These are phyloP conservation scores for Sodiomyces alkalinus DNA, from an alignment of 2,329 filamentous ascomycete genomes.

Conservation along the genomic window DNA sequence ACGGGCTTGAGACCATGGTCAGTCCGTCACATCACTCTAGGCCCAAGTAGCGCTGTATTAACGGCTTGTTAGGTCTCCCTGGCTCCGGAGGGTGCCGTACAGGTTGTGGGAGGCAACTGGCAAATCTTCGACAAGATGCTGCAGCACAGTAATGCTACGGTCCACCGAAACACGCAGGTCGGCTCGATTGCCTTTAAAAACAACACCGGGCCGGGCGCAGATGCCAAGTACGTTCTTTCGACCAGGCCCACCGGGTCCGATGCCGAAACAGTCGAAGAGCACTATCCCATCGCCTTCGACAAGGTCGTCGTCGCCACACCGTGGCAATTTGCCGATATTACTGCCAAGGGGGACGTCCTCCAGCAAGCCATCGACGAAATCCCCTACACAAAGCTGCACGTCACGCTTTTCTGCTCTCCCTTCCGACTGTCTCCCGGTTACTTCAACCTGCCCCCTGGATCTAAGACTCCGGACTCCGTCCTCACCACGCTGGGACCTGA, in stretches of 20 bases:
- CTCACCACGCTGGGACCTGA: slow-evolving; percentile 63
- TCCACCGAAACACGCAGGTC: slow-evolving; percentile 55
- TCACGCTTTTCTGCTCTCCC: slow-evolving; percentile 75
- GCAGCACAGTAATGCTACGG: slow-evolving; percentile 40
- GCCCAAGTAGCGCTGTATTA: neutral
- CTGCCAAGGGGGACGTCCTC: slow-evolving; percentile 47
- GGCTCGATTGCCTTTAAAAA: slow-evolving; percentile 37
- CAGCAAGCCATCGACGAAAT: slow-evolving; percentile 58
- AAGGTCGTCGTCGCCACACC: slow-evolving; percentile 72
- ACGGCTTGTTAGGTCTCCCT: slow-evolving; percentile 48
- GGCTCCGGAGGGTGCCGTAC: slow-evolving; percentile 70
- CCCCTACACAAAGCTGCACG: slow-evolving; percentile 76
- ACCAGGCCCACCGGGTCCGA: slow-evolving; percentile 14
- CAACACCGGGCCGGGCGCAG: slow-evolving; percentile 20
- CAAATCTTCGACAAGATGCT: slow-evolving; percentile 81
- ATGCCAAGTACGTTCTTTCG: slow-evolving; percentile 31
- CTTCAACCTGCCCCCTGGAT: slow-evolving; percentile 50
- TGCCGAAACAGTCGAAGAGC: slow-evolving; percentile 13
- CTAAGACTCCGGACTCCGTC: slow-evolving; percentile 53
- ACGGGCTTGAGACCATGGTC: slow-evolving; percentile 77
- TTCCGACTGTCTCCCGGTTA: slow-evolving; percentile 53
- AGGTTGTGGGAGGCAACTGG: slow-evolving; percentile 81
- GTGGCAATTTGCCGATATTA: slow-evolving; percentile 64
- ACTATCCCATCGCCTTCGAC: slow-evolving; percentile 48
- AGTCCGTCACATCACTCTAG: slow-evolving; percentile 2